Percentiles rank a stretch among this genome's conserved stretches.
These are phyloP conservation scores for Geotrichum siamense DNA, from an alignment of 1,139 yeast genomes.

Conservation along the genomic window DNA sequence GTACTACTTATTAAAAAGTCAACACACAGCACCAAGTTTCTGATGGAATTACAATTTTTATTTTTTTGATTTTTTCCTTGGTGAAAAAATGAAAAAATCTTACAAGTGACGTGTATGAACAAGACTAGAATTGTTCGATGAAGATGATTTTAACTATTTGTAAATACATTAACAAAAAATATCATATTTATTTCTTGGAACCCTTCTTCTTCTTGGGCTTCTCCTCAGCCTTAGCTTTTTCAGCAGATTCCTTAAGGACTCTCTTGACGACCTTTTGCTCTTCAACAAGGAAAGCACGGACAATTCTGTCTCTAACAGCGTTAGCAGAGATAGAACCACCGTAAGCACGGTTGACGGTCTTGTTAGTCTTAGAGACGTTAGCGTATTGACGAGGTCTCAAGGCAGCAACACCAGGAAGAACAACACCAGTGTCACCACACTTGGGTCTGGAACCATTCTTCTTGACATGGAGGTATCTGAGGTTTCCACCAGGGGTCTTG, in stretches of 20 bases:
- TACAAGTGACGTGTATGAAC: no score
- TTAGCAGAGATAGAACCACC: slow-evolving; percentile 99
- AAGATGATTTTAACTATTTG: slow-evolving; percentile 2
- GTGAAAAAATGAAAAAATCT: background rate
- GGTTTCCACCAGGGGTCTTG: slow-evolving; percentile 99
- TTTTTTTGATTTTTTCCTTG: no score
- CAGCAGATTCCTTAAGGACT: slow-evolving; percentile 92
- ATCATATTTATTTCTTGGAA: slow-evolving; percentile 25
- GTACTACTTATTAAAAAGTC: no score
- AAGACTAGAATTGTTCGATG: background rate
- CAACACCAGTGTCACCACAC: slow-evolving; percentile 97
- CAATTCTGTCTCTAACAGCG: slow-evolving; percentile 98
- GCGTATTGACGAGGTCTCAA: slow-evolving; percentile 99
- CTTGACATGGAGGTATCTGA: slow-evolving; percentile 96
- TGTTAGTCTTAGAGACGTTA: slow-evolving; percentile 87
- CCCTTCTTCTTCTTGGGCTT: slow-evolving; percentile 30
- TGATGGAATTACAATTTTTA: no score
- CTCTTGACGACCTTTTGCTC: slow-evolving; percentile 99
- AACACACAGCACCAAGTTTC: no score
- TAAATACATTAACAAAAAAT: slow-evolving; percentile 13
- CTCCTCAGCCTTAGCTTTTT: slow-evolving; percentile 64
- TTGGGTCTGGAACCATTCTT: slow-evolving; percentile 92
- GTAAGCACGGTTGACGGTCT: slow-evolving; percentile 98
- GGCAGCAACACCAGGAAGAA: slow-evolving; percentile 81
- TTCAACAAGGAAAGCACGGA: slow-evolving; percentile 98